These are phyloP conservation scores for Calonectria leucothoes DNA, from an alignment of 2,329 filamentous ascomycete species.

Conservation along the genomic window DNA sequence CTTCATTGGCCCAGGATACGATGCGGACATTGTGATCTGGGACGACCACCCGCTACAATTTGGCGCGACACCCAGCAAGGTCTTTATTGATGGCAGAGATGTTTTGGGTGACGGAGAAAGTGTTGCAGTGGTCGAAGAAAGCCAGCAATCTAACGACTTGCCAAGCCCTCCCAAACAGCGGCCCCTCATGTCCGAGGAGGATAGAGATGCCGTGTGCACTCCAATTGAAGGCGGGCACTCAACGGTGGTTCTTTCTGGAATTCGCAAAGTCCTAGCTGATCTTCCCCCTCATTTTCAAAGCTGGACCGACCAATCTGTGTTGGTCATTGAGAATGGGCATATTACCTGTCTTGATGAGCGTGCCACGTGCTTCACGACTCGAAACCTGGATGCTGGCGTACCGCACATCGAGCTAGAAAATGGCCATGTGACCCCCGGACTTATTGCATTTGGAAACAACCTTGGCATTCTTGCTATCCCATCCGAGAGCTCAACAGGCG, in stretches of 20 bases:
- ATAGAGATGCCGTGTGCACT: background rate
- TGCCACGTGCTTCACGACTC: background rate
- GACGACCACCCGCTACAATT: slow-evolving; percentile 12
- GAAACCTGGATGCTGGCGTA: background rate
- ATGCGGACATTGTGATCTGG: slow-evolving; percentile 8
- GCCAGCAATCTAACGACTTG: background rate
- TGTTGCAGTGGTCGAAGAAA: background rate
- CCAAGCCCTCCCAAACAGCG: background rate
- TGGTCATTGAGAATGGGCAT: background rate
- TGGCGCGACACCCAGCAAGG: background rate
- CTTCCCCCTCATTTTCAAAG: background rate
- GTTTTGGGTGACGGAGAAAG: background rate
- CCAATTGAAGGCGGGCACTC: background rate
- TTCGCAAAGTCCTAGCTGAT: background rate
- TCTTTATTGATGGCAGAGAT: slow-evolving; percentile 11
- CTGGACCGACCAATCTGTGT: background rate
- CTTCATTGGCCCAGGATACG: background rate
- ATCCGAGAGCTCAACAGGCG: background rate
- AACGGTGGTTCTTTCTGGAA: background rate
- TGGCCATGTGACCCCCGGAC: background rate
- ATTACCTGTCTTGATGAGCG: background rate
- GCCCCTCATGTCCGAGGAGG: background rate
- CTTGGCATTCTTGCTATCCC: background rate
- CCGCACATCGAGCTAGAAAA: background rate
- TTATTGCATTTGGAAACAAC: background rate